phyloP scores from a whole-genome alignment of 345 rosid species.

The Eucalyptus tenuipes region DNA sequence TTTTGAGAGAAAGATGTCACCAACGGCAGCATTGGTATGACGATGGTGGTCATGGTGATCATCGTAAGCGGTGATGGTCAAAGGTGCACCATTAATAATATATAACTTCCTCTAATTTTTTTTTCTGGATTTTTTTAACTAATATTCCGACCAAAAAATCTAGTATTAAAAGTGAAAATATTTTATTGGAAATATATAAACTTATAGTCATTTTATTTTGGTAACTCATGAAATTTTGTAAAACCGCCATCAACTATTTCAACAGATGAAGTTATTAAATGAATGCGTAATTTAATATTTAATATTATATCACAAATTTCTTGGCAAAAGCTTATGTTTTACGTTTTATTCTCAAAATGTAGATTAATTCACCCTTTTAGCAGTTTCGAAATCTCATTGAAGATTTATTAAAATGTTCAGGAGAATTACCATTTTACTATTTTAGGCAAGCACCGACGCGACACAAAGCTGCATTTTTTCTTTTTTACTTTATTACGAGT shows the following conservation, averaged over 20 bases:
- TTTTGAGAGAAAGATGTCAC: neutral
- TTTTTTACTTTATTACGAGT: neutral
- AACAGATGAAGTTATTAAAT: no score
- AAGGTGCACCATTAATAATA: neutral
- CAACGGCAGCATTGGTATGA: fast-evolving
- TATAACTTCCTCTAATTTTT: no score
- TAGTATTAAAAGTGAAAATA: no score
- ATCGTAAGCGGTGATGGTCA: neutral
- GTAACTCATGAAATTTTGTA: no score
- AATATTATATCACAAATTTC: neutral
- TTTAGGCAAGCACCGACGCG: neutral
- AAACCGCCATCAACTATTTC: fast-evolving
- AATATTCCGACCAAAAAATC: no score
- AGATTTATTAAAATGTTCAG: neutral
- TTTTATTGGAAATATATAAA: no score
- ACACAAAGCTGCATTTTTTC: neutral
- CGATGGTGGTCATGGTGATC: neutral
- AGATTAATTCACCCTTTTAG: neutral
- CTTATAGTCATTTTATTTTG: no score
- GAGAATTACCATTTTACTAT: neutral
- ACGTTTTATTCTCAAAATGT: neutral
- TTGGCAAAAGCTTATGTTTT: neutral
- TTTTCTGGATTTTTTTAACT: no score
- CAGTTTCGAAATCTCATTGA: neutral
- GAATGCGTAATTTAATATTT: fast-evolving